phyloP scores from a whole-genome alignment of 768 basidiomycete species.

The Lactarius quietus region DNA sequence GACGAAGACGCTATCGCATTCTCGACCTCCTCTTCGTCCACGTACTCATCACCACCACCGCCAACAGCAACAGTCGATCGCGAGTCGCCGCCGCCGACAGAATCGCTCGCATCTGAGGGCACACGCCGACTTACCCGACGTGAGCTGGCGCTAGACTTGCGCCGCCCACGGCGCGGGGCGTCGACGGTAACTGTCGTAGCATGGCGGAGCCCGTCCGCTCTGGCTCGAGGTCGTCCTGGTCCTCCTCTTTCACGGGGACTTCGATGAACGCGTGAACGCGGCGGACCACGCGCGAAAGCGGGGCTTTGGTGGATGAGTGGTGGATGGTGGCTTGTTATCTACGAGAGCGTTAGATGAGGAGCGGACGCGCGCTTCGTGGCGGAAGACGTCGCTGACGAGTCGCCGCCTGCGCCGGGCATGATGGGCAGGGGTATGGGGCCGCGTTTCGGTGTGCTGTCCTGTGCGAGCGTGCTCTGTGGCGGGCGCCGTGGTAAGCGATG shows the following conservation, averaged over 20 bases:
- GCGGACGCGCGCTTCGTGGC: slow-evolving; percentile 29
- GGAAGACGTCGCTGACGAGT: slow-evolving; percentile 26
- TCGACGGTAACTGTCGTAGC: background rate
- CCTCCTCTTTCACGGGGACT: slow-evolving; percentile 60
- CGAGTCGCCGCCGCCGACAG: slow-evolving; percentile 47
- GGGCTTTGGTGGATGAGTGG: slow-evolving; percentile 14
- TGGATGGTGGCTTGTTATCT: slow-evolving; percentile 9
- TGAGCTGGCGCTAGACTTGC: slow-evolving; percentile 28
- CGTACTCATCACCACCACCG: slow-evolving; percentile 12
- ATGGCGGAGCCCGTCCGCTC: slow-evolving; percentile 7
- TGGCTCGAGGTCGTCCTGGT: slow-evolving; percentile 44
- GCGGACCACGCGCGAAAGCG: slow-evolving; percentile 45
- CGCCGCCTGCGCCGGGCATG: slow-evolving; percentile 5
- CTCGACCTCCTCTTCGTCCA: slow-evolving; percentile 27
- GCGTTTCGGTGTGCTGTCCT: slow-evolving; percentile 23
- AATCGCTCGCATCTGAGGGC: slow-evolving; percentile 27
- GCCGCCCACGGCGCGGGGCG: slow-evolving; percentile 29
- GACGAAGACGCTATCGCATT: slow-evolving; percentile 3
- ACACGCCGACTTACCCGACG: slow-evolving; percentile 20
- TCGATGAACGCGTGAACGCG: slow-evolving; percentile 60
- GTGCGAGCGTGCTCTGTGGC: slow-evolving; percentile 26
- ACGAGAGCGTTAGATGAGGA: slow-evolving; percentile 15
- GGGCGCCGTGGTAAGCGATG: slow-evolving; percentile 3
- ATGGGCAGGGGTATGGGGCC: slow-evolving; percentile 3
- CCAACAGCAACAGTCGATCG: slow-evolving; percentile 14